Evolutionary conservation across 2,329 filamentous ascomycete genomes (phyloP).

Genomic region (Aureobasidium sp.): DNA sequence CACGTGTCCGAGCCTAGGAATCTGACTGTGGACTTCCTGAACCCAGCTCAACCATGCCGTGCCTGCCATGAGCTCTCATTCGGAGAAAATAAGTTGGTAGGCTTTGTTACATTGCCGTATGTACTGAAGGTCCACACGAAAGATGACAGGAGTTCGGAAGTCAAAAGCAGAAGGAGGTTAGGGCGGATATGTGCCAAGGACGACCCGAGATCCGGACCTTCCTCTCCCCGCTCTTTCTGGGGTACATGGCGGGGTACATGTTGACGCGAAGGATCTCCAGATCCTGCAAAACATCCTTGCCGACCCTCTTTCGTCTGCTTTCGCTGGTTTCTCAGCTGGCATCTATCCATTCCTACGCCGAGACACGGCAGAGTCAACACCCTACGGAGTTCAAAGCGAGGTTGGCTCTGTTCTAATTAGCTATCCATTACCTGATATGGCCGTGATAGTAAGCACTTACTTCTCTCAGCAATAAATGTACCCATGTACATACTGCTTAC

Average conservation of each 20-base stretch:
- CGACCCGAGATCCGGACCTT: neutral
- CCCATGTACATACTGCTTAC: neutral
- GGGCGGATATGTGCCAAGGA: neutral
- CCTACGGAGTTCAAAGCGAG: neutral
- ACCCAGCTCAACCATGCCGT: too few species aligned
- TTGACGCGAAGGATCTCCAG: neutral
- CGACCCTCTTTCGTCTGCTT: neutral
- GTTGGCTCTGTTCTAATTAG: neutral
- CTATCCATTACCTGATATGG: neutral
- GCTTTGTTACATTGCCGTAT: too few species aligned
- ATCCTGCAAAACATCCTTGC: neutral
- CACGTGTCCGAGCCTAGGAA: neutral
- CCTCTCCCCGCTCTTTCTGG: neutral
- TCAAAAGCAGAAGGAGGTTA: neutral
- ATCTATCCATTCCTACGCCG: neutral
- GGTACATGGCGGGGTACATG: neutral
- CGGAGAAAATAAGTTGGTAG: too few species aligned
- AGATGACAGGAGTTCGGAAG: neutral
- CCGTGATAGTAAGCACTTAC: neutral
- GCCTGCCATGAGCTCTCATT: neutral
- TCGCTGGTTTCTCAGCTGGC: neutral
- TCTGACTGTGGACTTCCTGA: neutral
- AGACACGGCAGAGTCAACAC: neutral
- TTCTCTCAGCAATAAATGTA: neutral
- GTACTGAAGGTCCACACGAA: neutral